Evolutionary conservation across 2,329 filamentous ascomycete species (phyloP).

Genomic region (Fusarium albosuccineum): DNA sequence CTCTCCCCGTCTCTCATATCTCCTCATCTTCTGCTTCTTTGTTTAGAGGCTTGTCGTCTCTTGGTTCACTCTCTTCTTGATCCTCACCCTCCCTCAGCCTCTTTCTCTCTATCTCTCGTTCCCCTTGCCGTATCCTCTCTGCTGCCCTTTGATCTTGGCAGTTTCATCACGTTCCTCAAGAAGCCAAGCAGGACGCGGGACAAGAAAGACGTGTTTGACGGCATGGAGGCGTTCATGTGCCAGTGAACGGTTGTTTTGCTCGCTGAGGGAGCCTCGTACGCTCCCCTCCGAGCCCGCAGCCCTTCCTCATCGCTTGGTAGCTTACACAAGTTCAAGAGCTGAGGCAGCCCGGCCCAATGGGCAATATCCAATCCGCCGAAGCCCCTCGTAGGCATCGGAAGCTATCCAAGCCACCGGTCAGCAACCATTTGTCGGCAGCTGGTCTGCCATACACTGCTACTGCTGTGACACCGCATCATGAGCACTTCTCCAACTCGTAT

Average conservation of each 20-base stretch:
- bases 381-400: slow-evolving; percentile 59
- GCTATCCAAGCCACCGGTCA: slow-evolving; percentile 64
- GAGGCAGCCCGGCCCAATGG: slow-evolving; percentile 55
- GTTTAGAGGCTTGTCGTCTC: slow-evolving; percentile 3
- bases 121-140: background rate
- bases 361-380: slow-evolving; percentile 64
- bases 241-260: slow-evolving; percentile 41
- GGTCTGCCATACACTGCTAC: slow-evolving; percentile 56
- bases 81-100: slow-evolving; percentile 11
- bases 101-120: background rate
- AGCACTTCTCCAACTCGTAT: slow-evolving; percentile 51
- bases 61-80: background rate
- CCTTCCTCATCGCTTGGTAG: slow-evolving; percentile 24
- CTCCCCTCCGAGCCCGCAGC: slow-evolving; percentile 31
- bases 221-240: slow-evolving; percentile 43
- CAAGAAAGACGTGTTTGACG: slow-evolving; percentile 33
- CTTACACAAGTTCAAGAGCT: slow-evolving; percentile 28
- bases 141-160: background rate
- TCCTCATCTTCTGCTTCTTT: slow-evolving; percentile 20
- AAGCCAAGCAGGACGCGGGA: slow-evolving; percentile 17
- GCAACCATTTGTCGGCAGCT: slow-evolving; percentile 56
- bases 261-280: slow-evolving; percentile 38
- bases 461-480: slow-evolving; percentile 43
- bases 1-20: slow-evolving; percentile 33
- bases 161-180: slow-evolving; percentile 19